A percentile compares a stretch with the other conserved stretches of the same genome.
These are phyloP conservation scores for Pilaira anomala DNA, from an alignment of 192 early-diverging fungal species.

Conservation along the genomic window DNA sequence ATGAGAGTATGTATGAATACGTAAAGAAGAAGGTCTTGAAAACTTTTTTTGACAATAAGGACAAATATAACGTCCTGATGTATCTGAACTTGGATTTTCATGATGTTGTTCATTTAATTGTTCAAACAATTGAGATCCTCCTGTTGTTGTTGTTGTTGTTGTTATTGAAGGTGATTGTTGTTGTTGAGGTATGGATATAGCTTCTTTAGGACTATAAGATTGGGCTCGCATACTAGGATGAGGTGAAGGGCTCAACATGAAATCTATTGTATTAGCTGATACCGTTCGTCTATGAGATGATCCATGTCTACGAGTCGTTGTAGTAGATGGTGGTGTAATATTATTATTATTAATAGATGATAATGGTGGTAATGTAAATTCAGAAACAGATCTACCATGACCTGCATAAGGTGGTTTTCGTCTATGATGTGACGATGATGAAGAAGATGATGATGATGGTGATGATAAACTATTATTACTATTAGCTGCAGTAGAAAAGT, in stretches of 20 bases:
- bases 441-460: too few species aligned
- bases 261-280: constrained; percentile 6
- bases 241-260: neutral
- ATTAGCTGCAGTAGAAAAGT: too few species aligned
- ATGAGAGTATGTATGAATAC: constrained; percentile 70
- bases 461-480: too few species aligned
- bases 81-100: neutral
- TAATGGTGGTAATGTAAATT: neutral
- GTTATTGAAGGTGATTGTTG: neutral
- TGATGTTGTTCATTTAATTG: neutral
- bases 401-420: neutral
- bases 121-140: neutral
- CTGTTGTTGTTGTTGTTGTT: too few species aligned
- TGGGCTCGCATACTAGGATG: neutral
- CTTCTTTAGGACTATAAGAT: neutral
- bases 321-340: neutral
- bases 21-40: constrained; percentile 64
- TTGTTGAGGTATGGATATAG: neutral
- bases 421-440: neutral
- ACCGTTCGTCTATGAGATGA: constrained; percentile 5
- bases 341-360: neutral
- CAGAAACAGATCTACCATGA: constrained; percentile 4
- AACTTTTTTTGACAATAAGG: constrained; percentile 61
- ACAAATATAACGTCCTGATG: constrained; percentile 28
- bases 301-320: neutral